phyloP scores from a whole-genome alignment of 202 grass and related monocot species.

The Miscanthus sacchariflorus region DNA sequence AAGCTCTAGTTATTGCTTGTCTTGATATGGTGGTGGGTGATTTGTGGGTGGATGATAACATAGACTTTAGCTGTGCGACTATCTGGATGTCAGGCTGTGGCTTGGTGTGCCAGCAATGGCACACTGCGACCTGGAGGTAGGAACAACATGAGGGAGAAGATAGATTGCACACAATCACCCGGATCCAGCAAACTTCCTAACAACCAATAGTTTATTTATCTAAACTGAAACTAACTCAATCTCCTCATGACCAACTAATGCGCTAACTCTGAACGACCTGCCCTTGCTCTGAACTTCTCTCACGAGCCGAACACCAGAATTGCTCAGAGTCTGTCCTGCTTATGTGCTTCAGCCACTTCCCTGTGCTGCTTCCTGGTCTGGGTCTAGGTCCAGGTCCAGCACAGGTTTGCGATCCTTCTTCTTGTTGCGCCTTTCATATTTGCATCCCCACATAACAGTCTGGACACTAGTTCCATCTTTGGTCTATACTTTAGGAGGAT shows the following conservation, averaged over 20 bases:
- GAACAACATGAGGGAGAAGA: background rate
- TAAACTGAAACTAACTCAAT: background rate
- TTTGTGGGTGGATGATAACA: too few species aligned
- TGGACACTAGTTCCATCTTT: background rate
- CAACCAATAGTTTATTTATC: background rate
- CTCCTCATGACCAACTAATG: background rate
- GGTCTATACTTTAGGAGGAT: background rate
- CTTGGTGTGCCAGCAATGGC: too few species aligned
- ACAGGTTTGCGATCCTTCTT: background rate
- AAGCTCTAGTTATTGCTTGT: background rate
- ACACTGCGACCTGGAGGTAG: background rate
- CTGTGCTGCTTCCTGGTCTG: too few species aligned
- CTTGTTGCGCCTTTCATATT: background rate
- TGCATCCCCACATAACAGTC: background rate
- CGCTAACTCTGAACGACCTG: background rate
- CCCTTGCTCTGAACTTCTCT: background rate
- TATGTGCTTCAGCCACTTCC: background rate
- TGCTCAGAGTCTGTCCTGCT: background rate
- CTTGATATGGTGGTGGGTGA: background rate
- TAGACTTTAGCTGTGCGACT: too few species aligned
- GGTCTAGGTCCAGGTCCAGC: background rate
- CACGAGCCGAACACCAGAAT: background rate
- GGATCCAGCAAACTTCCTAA: background rate
- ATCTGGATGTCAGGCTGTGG: too few species aligned
- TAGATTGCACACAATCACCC: background rate